These are phyloP conservation scores for Gymnopus androsaceus DNA, from an alignment of 1,284 basidiomycete genomes.

Conservation along the genomic window DNA sequence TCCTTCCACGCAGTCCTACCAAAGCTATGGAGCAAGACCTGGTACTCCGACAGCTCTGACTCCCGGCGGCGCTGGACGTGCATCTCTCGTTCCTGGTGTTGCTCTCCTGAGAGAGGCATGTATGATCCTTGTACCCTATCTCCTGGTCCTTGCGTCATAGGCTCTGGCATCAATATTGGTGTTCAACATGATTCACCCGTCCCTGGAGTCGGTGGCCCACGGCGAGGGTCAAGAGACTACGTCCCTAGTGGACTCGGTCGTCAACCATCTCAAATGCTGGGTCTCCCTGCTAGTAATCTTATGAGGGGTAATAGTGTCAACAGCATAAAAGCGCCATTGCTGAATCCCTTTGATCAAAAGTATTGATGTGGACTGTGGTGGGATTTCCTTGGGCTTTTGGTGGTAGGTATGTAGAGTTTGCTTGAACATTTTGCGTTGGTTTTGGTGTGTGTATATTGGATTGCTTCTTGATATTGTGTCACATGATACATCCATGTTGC, in stretches of 20 bases:
- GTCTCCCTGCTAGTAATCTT: neutral
- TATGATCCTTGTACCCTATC: neutral
- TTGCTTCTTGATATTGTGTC: neutral
- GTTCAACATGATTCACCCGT: neutral
- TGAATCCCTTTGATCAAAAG: conserved; percentile 4
- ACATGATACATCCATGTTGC: too few species aligned
- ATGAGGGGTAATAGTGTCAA: neutral
- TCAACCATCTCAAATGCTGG: neutral
- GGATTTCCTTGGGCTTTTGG: neutral
- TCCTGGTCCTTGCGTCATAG: neutral
- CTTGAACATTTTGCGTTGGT: too few species aligned
- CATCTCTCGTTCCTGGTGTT: too few species aligned
- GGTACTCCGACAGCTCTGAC: conserved; percentile 4
- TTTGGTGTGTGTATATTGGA: too few species aligned
- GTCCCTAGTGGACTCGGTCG: too few species aligned
- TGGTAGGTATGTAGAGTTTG: neutral
- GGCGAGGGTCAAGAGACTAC: too few species aligned
- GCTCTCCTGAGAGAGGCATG: neutral
- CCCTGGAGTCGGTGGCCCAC: too few species aligned
- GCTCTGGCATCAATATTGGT: neutral
- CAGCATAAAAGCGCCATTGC: neutral
- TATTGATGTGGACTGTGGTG: neutral
- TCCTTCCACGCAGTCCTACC: neutral
- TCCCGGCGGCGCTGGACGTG: neutral
- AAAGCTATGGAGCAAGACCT: neutral